Evolutionary conservation across 768 basidiomycete genomes (phyloP), one percentile per base, ranked within the genome.

Genomic region (Xerocomus spinulosus): DNA sequence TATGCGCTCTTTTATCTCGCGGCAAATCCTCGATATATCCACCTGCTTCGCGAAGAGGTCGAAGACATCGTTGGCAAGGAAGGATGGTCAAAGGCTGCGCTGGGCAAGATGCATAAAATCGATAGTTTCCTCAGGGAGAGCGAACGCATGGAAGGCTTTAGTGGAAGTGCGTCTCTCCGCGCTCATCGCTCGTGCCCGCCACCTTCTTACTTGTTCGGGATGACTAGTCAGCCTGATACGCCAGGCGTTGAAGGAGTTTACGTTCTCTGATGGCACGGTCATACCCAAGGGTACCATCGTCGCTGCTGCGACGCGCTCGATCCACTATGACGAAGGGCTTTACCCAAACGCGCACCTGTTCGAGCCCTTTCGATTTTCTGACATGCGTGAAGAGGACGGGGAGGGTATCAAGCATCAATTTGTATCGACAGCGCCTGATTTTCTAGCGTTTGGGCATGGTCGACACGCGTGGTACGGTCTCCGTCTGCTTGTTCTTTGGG

Each of bases 351-450:
- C 75, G 0, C n/a, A 61, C 1, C 51, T 43, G 6, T 76, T 82
- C 47, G 69, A 79, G 20, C 73, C 73, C 0, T 78, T 76, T 61
- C 75, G 80, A 6, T 81, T 78, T 53, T 62, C 68, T 0, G 57
- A 68, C 12, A 61, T 70, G 52, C 54, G 64, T 38, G 63, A 72
- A 15, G 53, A 47, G 29, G 56, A 65, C 2, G 68, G 54, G 2
- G 71, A 73, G 18, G 51, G 44, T 10, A 50, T 41, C 2, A 70
- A 66, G 49, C 58, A 72, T 37, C 69, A 68, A 42, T 65, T 70
- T 35, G 63, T 64, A 21, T 66, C 69, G n/a, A 68, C 70, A 0
- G 54, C 58, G 26, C 60, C 33, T 26, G 59, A 53, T 6, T 75
- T 60, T 47, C 39, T 75, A 21, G 46, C 62, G 1, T 77, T 77